These are phyloP conservation scores for Chenopodium suecicum DNA, from an alignment of 148 eudicot species.

Conservation along the genomic window DNA sequence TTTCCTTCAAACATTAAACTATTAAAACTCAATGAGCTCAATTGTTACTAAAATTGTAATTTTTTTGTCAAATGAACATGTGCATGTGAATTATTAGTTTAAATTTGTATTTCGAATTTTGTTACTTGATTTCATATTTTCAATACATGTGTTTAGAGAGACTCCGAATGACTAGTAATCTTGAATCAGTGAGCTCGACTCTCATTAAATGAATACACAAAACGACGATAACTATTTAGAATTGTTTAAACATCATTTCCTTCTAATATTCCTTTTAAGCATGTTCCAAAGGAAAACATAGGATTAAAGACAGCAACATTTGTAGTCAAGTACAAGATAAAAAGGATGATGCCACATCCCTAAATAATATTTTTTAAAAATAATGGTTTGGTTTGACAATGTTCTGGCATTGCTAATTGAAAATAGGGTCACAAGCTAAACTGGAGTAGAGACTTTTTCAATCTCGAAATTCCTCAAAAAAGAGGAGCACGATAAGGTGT, in stretches of 20 bases:
- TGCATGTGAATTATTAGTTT: no score
- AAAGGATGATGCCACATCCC: not conserved
- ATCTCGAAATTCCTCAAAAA: not conserved
- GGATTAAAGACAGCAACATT: not conserved
- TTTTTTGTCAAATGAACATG: no score
- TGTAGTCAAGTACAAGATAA: not conserved
- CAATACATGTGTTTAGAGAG: no score
- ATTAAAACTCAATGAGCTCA: no score
- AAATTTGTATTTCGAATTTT: no score
- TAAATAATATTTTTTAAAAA: not conserved
- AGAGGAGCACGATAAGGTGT: constrained; percentile 43
- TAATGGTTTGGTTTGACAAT: not conserved
- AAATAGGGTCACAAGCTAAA: not conserved
- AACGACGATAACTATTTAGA: no score
- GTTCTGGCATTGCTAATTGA: not conserved
- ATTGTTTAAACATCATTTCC: not conserved
- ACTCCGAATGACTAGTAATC: no score
- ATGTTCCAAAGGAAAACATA: not conserved
- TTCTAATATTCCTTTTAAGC: not conserved
- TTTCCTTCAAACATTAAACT: no score
- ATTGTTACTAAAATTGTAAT: no score
- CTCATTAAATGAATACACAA: no score
- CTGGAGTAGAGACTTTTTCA: not conserved
- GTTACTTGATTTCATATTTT: no score
- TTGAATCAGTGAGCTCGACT: no score